Percentiles rank a stretch among this genome's conserved stretches.
These are phyloP conservation scores for Coemansia sp. DNA, from an alignment of 192 early-diverging fungal genomes.

Conservation along the genomic window DNA sequence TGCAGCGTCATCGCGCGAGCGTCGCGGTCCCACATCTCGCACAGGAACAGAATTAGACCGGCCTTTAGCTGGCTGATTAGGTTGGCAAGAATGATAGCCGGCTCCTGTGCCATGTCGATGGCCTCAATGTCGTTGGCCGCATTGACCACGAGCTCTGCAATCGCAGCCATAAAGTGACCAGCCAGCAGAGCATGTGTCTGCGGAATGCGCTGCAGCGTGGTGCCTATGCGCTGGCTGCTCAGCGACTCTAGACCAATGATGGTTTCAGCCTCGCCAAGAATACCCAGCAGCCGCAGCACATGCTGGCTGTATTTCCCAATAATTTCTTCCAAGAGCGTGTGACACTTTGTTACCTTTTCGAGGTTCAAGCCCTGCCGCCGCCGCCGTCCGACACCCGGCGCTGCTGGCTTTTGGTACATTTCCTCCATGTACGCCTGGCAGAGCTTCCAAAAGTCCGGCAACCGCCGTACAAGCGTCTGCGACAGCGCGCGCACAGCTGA, in stretches of 20 bases:
- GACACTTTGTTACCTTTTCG: constrained; percentile 52
- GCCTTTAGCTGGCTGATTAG: constrained; percentile 72
- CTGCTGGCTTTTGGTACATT: constrained; percentile 58
- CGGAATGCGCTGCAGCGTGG: constrained; percentile 48
- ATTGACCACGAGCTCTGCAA: constrained; percentile 73
- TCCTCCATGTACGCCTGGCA: constrained; percentile 87
- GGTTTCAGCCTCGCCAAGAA: constrained; percentile 35
- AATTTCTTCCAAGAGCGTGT: constrained; percentile 48
- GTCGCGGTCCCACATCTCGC: constrained; percentile 77
- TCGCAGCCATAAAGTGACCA: constrained; percentile 73
- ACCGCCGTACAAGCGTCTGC: constrained; percentile 65
- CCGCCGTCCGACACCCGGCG: constrained; percentile 31
- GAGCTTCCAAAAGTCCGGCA: constrained; percentile 94
- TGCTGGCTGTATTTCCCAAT: constrained; percentile 50
- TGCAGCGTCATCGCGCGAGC: constrained; percentile 43
- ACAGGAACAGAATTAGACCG: constrained; percentile 72
- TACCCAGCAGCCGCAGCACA: constrained; percentile 44
- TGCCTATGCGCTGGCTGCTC: constrained; percentile 11
- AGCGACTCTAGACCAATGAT: constrained; percentile 29
- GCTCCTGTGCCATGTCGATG: constrained; percentile 72
- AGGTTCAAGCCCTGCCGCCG: constrained; percentile 49
- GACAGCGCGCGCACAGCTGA: constrained; percentile 74
- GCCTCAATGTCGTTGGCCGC: constrained; percentile 77
- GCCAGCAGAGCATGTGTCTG: constrained; percentile 62
- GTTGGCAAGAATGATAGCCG: constrained; percentile 65